Conservation (phyloP, 139 green algal species). For the Pycnococcus provasolii region DNA sequence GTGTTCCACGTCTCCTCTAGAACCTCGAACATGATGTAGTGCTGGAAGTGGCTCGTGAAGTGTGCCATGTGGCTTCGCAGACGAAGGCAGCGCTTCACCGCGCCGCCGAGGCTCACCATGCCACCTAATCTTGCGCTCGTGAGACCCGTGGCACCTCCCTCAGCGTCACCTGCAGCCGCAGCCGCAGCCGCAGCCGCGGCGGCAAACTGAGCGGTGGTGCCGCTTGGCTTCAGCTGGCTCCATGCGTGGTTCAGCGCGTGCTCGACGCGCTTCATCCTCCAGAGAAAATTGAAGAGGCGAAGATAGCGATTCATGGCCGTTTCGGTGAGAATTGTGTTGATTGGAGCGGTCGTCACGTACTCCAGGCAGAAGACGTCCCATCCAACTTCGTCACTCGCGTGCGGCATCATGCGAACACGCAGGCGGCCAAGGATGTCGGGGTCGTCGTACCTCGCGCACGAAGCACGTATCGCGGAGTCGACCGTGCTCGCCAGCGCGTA, state of each 20-base stretch:
- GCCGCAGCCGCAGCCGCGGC: not conserved
- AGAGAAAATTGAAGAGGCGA: constrained; percentile 73
- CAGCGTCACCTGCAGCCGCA: not conserved
- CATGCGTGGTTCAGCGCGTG: constrained; percentile 56
- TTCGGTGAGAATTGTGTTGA: constrained; percentile 59
- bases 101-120: not conserved
- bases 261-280: constrained; percentile 73
- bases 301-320: constrained; percentile 52
- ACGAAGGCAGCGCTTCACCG: constrained; percentile 46
- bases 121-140: not conserved
- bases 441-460: constrained; percentile 57
- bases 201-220: not conserved
- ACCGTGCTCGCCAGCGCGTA: constrained; percentile 58
- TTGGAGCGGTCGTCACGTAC: constrained; percentile 54
- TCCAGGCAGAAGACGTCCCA: constrained; percentile 86
- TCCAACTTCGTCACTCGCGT: constrained; percentile 36
- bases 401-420: constrained; percentile 26
- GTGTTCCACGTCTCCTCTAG: constrained; percentile 48
- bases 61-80: constrained; percentile 73
- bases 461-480: constrained; percentile 56
- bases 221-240: constrained; percentile 49
- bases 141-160: not conserved
- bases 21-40: constrained; percentile 84
- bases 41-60: constrained; percentile 80
- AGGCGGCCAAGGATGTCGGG: constrained; percentile 41